Conservation (phyloP, 2,329 filamentous ascomycete species). For the Alternaria infectoria region DNA sequence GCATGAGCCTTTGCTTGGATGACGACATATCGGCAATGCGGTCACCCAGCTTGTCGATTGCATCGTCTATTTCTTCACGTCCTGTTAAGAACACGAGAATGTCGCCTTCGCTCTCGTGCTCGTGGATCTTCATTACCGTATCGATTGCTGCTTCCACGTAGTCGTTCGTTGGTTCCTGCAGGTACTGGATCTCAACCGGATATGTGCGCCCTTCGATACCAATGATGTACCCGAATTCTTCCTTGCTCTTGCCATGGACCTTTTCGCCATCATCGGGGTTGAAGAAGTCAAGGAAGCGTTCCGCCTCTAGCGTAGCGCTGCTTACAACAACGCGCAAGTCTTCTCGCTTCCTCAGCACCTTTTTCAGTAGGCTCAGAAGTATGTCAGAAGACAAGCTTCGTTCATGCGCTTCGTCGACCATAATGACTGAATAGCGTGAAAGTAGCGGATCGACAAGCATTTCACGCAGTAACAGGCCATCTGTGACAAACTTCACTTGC, state of each 20-base stretch:
- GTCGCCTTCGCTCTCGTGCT: constrained; percentile 79
- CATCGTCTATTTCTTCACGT: constrained; percentile 87
- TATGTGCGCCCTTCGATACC: constrained; percentile 87
- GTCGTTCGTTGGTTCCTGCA: constrained; percentile 78
- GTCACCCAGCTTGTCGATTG: constrained; percentile 79
- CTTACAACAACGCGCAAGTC: constrained; percentile 89
- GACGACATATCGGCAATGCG: constrained; percentile 68
- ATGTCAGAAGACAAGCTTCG: constrained; percentile 92
- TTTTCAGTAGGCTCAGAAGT: constrained; percentile 86
- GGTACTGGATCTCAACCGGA: constrained; percentile 84
- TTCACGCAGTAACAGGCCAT: constrained; percentile 88
- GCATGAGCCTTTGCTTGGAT: constrained; percentile 65
- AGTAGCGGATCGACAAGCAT: constrained; percentile 91
- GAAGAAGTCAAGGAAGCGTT: constrained; percentile 85
- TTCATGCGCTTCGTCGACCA: constrained; percentile 98
- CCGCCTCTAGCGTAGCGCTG: constrained; percentile 90
- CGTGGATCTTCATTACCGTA: constrained; percentile 87
- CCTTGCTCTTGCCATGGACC: constrained; percentile 47
- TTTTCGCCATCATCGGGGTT: constrained; percentile 51
- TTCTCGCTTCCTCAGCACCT: constrained; percentile 78
- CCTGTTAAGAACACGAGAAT: constrained; percentile 92
- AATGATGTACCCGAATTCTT: constrained; percentile 69
- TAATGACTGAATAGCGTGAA: constrained; percentile 90
- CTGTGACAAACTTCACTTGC: constrained; percentile 92
- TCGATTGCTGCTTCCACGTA: constrained; percentile 85